Evolutionary conservation across 139 green algal species (phyloP), one percentile per base, ranked within the genome.

Genomic region (Asterochloris erici): DNA sequence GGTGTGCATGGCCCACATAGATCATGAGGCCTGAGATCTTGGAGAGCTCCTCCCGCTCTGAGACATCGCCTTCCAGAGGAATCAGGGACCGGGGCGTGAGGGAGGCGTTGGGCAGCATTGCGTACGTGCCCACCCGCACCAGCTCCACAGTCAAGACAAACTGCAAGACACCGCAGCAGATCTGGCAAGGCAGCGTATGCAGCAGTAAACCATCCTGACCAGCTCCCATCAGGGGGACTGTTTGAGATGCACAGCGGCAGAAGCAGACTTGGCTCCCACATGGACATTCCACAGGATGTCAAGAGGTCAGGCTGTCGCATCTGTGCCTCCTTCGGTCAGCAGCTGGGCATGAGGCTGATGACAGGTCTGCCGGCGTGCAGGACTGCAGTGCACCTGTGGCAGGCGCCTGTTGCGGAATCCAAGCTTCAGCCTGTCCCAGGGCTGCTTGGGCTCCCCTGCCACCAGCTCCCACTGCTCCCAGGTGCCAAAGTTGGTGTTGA

Each of bases 401-500:
- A 94, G 83, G 10, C 86, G 85, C 29, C 91, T 84, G 77, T 87
- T 92, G 28, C 83, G 84, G 21, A 95, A 77, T 11, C 77, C 79
- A 66, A 93, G 54, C 0, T 29, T 77, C 73, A 84, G 77, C 47
- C 29, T 26, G 38, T 84, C 66, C 90, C 90, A 95, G 14, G 87
- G 63, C 23, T 68, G 78, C 70, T 63, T 62, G 11, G 81, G 47
- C 64, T 78, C 76, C 11, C 68, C 66, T 10, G 79, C 68, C 21
- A 77, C 70, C 77, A 93, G 81, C 77, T 95, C 87, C 90, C 90
- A 95, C 84, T 95, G 92, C 90, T 95, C 93, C 89, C 90, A 95
- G 0, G 88, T 88, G 12, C 93, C 92, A 61, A 93, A 86, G 77
- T 95, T 92, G 24, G 74, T 28, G 84, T 87, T 93, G 86, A 90